Evolutionary conservation across 768 basidiomycete species (phyloP).

Genomic region (Boletus subparvulus): DNA sequence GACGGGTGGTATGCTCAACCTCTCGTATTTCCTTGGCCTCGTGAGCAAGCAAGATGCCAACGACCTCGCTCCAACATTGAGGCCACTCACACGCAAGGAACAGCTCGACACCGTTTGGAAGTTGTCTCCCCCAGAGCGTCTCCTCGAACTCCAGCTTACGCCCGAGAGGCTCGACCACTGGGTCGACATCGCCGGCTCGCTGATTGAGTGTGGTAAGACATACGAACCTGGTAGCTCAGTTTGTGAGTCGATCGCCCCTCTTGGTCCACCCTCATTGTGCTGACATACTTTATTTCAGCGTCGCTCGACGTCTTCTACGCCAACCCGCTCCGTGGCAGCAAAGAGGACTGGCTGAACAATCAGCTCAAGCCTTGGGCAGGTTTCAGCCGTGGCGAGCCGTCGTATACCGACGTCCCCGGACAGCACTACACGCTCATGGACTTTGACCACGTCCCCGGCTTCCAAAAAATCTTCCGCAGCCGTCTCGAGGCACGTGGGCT

Average conservation of each 20-base stretch:
- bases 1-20: too few species aligned
- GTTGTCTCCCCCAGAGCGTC: conserved; percentile 27
- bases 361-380: conserved; percentile 27
- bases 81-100: conserved; percentile 19
- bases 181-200: conserved; percentile 30
- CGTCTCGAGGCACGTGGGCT: conserved; percentile 28
- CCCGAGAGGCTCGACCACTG: conserved; percentile 26
- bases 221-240: conserved; percentile 29
- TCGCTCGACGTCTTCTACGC: conserved; percentile 29
- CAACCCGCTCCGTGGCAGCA: conserved; percentile 27
- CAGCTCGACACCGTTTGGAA: conserved; percentile 29
- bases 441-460: conserved; percentile 30
- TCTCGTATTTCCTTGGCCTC: too few species aligned
- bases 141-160: conserved; percentile 31
- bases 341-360: conserved; percentile 30
- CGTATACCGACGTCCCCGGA: conserved; percentile 28
- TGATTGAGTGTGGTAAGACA: conserved; percentile 31
- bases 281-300: conserved; percentile 5
- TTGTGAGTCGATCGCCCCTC: conserved; percentile 16
- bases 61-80: too few species aligned
- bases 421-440: conserved; percentile 34
- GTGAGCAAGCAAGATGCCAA: too few species aligned
- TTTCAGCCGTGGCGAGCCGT: conserved; percentile 23
- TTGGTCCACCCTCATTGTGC: background rate
- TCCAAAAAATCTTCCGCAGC: conserved; percentile 30